phyloP scores from a whole-genome alignment of 768 basidiomycete genomes.

The Phallus indusiatus region DNA sequence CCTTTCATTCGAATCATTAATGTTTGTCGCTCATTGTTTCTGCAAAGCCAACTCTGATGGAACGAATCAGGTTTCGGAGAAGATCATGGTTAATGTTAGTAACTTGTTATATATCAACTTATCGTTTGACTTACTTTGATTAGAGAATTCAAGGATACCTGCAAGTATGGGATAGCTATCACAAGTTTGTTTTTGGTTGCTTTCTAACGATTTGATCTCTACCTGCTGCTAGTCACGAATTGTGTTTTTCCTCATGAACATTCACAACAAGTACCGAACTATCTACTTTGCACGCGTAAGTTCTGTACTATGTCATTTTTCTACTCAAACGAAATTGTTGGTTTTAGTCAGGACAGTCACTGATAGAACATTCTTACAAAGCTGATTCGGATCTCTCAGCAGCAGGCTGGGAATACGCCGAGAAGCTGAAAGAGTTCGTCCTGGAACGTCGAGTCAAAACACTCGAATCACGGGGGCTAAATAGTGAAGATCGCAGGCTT shows the following conservation, averaged over 20 bases:
- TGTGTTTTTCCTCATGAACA: conserved; percentile 99
- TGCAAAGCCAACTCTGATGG: neutral
- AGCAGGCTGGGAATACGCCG: conserved; percentile 92
- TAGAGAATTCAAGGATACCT: conserved; percentile 84
- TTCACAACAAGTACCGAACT: conserved; percentile 85
- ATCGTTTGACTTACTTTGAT: neutral
- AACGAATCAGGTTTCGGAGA: conserved; percentile 70
- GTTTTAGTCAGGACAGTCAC: conserved; percentile 86
- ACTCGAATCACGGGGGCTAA: conserved; percentile 60
- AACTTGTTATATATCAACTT: neutral
- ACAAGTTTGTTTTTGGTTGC: too few relatives aligned
- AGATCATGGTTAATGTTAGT: conserved; percentile 86
- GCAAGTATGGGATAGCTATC: conserved; percentile 37
- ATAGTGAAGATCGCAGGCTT: conserved; percentile 48
- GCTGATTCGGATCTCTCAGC: conserved; percentile 96
- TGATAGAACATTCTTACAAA: conserved; percentile 98
- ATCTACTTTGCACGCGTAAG: conserved; percentile 95
- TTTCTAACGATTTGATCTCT: too few relatives aligned
- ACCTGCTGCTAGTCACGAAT: conserved; percentile 67
- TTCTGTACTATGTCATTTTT: conserved; percentile 2
- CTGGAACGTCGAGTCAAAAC: conserved; percentile 71
- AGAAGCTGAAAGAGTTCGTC: conserved; percentile 82
- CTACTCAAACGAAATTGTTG: neutral
- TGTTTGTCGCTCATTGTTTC: conserved; percentile 30
- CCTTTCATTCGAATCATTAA: conserved; percentile 94